Evolutionary conservation across 495 filamentous ascomycete genomes (phyloP), one percentile per base, ranked within the genome.

Genomic region (Podospora bellae-mahoneyi): DNA sequence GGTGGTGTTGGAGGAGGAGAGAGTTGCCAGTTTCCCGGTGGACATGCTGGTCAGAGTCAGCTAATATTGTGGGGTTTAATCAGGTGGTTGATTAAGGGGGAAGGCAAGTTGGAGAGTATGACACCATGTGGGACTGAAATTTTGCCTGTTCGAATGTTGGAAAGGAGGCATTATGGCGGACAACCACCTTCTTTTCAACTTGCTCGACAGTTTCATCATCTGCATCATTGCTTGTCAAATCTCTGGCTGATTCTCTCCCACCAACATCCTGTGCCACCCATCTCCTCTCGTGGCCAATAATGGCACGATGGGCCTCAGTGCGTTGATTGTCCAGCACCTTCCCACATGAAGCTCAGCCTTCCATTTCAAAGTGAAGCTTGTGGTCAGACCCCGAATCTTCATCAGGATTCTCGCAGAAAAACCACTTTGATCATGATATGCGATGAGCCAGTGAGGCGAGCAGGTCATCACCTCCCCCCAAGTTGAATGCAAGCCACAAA

Each of bases 321-420:
- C 63, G 65, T 62, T 48, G 61, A 69, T 69, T 69, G 67, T 26
- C 62, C 44, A 59, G 26, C 62, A 23, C 9, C 28, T 19, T 57
- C n/a, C n/a, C 32, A 58, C 55, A 58, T 19, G 23, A 58, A 58
- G 55, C 18, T 26, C 55, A 58, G 55, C 23, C 55, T 58, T 58
- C 55, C 18, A 26, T 58, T 15, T 26, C 55, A 58, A 19, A 58
- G 7, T 58, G 15, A 16, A 32, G 20, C 30, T 30, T 39, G 39
- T 30, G 53, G 23, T 15, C 30, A 27, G 19, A 19, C 30, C 30
- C 65, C 58, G 39, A 57, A n/a, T 20, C 65, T 39, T 39, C 32
- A 61, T 61, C 39, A 28, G 9, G 23, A 23, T 23, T 32, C 16
- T 59, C 61, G 9, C 16, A 18, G 55, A 15, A 32, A 32, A 54